These are phyloP conservation scores for Solanum habrochaites DNA, from an alignment of 257 asterid genomes.

Conservation along the genomic window DNA sequence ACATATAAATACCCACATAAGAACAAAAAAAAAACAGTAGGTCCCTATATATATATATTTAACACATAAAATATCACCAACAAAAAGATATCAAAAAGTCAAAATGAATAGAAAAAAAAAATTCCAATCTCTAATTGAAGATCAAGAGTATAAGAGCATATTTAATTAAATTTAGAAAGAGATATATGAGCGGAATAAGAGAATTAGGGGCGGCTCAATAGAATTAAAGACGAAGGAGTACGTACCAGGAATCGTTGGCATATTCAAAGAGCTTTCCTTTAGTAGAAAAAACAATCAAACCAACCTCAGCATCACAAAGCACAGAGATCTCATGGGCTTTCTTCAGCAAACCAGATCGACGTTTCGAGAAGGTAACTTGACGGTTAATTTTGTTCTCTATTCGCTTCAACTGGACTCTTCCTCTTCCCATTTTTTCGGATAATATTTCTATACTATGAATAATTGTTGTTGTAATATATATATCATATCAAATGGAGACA, in stretches of 20 bases:
- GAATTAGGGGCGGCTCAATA: background rate
- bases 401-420: constrained; percentile 77
- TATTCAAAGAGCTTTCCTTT: constrained; percentile 72
- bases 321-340: constrained; percentile 82
- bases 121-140: background rate
- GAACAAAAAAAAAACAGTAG: background rate
- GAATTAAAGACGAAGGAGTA: background rate
- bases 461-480: background rate
- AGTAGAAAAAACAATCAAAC: constrained; percentile 61
- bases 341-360: constrained; percentile 62
- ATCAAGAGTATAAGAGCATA: background rate
- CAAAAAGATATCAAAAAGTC: background rate
- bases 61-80: background rate
- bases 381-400: constrained; percentile 78
- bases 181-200: background rate
- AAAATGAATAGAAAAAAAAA: background rate
- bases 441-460: background rate
- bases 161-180: background rate
- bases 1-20: background rate
- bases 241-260: constrained; percentile 68
- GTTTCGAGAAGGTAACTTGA: constrained; percentile 75
- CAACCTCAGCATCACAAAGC: constrained; percentile 81
- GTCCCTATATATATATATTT: background rate
- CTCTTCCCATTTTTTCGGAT: constrained; percentile 52
- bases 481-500: background rate